A percentile compares a stretch with the other conserved stretches of the same genome.
phyloP scores from a whole-genome alignment of 495 filamentous ascomycete species.

The Acidomyces sp. region DNA sequence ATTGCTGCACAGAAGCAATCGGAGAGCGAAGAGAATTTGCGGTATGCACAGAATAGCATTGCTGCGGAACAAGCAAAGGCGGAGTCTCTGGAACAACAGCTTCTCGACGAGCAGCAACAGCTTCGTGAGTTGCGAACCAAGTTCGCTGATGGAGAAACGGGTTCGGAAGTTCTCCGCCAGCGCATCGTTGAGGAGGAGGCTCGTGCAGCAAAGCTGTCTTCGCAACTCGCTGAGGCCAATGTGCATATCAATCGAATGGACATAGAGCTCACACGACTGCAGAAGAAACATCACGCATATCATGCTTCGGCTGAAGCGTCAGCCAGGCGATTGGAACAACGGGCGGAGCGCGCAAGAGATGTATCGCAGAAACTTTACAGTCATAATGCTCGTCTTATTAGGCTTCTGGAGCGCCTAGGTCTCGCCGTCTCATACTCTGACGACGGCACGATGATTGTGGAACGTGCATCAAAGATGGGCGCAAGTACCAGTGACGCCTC shows the following conservation, averaged over 20 bases:
- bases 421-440: conserved; percentile 66
- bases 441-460: conserved; percentile 52
- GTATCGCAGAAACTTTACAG: conserved; percentile 65
- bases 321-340: conserved; percentile 42
- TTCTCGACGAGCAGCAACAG: conserved; percentile 52
- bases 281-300: conserved; percentile 44
- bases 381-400: conserved; percentile 61
- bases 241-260: conserved; percentile 53
- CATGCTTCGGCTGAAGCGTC: conserved; percentile 35
- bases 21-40: conserved; percentile 9
- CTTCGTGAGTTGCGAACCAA: conserved; percentile 50
- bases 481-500: conserved; percentile 43
- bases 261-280: conserved; percentile 41
- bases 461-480: conserved; percentile 56
- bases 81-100: conserved; percentile 44
- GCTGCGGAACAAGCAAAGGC: conserved; percentile 46
- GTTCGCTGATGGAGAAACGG: conserved; percentile 65
- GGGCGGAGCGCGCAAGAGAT: conserved; percentile 59
- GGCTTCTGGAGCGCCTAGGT: conserved; percentile 72
- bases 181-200: conserved; percentile 56
- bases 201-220: conserved; percentile 45
- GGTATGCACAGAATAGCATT: conserved; percentile 31
- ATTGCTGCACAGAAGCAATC: conserved; percentile 17
- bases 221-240: conserved; percentile 52
- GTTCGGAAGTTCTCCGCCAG: conserved; percentile 60